Evolutionary conservation across 2,329 filamentous ascomycete genomes (phyloP), one percentile per base, ranked within the genome.

Genomic region (Aspergillus ibericus): DNA sequence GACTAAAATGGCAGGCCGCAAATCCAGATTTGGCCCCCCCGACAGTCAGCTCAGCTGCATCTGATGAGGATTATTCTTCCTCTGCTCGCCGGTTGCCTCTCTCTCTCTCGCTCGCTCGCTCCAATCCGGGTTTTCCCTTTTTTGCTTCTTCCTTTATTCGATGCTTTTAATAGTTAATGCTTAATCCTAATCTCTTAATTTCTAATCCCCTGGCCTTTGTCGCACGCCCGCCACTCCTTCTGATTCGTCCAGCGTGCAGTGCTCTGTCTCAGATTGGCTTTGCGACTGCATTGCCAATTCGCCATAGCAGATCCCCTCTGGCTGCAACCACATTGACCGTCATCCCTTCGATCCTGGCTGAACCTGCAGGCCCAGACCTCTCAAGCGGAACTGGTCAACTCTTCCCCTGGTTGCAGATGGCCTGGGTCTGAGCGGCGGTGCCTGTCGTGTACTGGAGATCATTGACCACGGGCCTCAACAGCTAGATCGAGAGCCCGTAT

Each of bases 261-360:
- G 9, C 38, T 12, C 38, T 44, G 54, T 61, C 56, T 59, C 56
- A 35, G 49, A 34, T 55, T 44, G 36, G 38, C 18, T 55, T 54
- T 54, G 53, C 57, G 59, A 55, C 46, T 52, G 53, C 56, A 59
- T 56, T 25, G 20, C 51, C 32, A 22, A 18, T 35, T 36, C 32
- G 20, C 49, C 15, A 51, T 32, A 51, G 36, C 49, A 51, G 34
- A 36, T 42, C 18, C 7, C 25, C 49, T 40, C 32, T 44, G 20
- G 51, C 51, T 44, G 51, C 27, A 15, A 48, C 51, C 32, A 29
- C 53, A 53, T 35, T 57, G 44, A 25, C 50, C 40, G 29, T 35
- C 20, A 59, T 57, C 53, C 50, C 54, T 56, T 56, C 35, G 16
- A 47, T 54, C 49, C 38, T 53, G 38, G 50, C 47, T 53, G 18